A percentile compares a stretch with the other conserved stretches of the same genome.
Evolutionary conservation across 2,329 filamentous ascomycete species (phyloP).

Genomic region (Paecilomyces variotii): DNA sequence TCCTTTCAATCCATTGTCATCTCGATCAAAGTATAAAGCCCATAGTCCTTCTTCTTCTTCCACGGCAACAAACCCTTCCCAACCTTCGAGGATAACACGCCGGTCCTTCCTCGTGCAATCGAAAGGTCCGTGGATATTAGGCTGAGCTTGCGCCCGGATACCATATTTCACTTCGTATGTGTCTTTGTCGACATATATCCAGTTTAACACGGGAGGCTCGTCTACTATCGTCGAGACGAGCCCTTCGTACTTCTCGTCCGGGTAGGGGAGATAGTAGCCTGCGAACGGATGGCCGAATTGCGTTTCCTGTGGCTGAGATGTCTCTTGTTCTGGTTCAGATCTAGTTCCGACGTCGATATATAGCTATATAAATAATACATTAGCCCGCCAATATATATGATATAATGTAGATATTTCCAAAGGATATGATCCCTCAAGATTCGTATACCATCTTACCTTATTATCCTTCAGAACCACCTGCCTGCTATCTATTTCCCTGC

Average conservation of each 20-base stretch:
- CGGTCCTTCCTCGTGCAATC: constrained; percentile 50
- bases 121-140: constrained; percentile 65
- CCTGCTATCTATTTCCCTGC: constrained; percentile 38
- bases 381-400: not conserved
- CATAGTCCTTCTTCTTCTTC: constrained; percentile 28
- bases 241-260: constrained; percentile 43
- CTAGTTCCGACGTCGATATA: not conserved
- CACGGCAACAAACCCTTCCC: constrained; percentile 39
- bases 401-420: not conserved
- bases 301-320: constrained; percentile 1
- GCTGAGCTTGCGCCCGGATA: constrained; percentile 56
- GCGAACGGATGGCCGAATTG: constrained; percentile 48
- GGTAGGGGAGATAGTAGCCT: constrained; percentile 52
- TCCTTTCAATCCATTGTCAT: constrained; percentile 17
- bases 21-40: constrained; percentile 21
- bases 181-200: constrained; percentile 51
- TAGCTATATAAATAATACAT: not conserved
- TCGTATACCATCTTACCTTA: constrained; percentile 24
- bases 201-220: constrained; percentile 52
- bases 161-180: constrained; percentile 50
- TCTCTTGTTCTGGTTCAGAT: not conserved
- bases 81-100: constrained; percentile 39
- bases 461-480: constrained; percentile 39
- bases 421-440: not conserved
- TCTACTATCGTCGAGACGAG: constrained; percentile 16